Base-by-base conservation (phyloP, 129 eudicot genomes). In the Glebionis coronaria region DNA sequence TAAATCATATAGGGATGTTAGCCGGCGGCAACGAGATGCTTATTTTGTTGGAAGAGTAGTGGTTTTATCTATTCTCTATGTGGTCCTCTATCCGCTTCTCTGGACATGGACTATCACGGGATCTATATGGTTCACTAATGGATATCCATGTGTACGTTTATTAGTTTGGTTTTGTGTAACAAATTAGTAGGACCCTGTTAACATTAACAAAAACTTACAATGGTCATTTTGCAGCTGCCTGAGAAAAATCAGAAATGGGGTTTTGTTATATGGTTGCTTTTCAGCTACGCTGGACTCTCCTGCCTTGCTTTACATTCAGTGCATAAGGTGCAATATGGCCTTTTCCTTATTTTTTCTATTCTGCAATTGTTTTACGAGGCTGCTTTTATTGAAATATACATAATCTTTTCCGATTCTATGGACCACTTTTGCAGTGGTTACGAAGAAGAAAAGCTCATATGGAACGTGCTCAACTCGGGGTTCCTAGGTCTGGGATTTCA, bases 211-310 rank as follows among this genome's bases (percentile, higher is more conserved):
- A n/a, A 67, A 14, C 45, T 9, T 52, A 51, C 63, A 66, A 61
- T 68, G 23, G 42, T 63, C 23, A 23, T 78, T 29, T 55, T 85
- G 77, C 87, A 94, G 99, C 76, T 94, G 83, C 97, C 99, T 35
- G 95, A 86, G 81, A 90, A 87, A 56, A 93, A 95, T 60, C 99
- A 94, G 83, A 94, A 89, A 65, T 94, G 97, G 90, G 99, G 99
- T 6, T 94, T 94, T 78, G 85, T 94, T 71, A 87, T 94, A 67
- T 94, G 99, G 99, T 82, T 94, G 78, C 83, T 94, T 46, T 94
- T 94, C 82, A 94, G 97, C 83, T 94, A 86, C 56, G 85, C 90
- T 70, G 99, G 97, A 70, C 99, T 94, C 68, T 9, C 72, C 20
- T 86, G 95, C 82, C 84, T 94, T 70, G 97, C 85, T 63, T 78